Evolutionary conservation across 371 early-diverging fungal species (phyloP), one percentile per base, ranked within the genome.

Genomic region (Entomophthora muscae): DNA sequence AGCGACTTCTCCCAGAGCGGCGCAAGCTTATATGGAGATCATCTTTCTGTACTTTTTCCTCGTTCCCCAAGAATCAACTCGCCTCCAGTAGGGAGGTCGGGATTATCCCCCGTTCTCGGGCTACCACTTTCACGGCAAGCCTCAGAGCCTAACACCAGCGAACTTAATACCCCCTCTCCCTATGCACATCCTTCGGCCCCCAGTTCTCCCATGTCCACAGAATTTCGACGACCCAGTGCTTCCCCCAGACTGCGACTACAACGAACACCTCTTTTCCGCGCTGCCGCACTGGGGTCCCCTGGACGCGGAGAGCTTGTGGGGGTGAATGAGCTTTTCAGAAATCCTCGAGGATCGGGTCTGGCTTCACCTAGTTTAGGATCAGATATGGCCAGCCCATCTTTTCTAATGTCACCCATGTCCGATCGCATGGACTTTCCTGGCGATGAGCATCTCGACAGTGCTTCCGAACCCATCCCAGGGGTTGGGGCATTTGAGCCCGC

Each of bases 381-480:
- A 17, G 26, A 27, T 22, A 42, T 33, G 22, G 10, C 26, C 21
- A 52, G 55, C 28, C 42, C 52, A 3, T 32, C 27, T 2, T 66
- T 29, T 66, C 30, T 60, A 56, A 13, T 56, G 55, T 67, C 66
- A n/a, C 65, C 64, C 42, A 32, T 56, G 1, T 30, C 13, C 53
- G 30, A 52, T 28, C 61, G 17, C n/a, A 32, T 24, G 23, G 22
- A 1, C 32, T 24, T 22, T 22, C 7, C 24, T 57, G 52, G 59
- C 61, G 3, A 42, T 26, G 1, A 52, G 7, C 26, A 2, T 12
- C 1, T 58, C 59, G 23, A 57, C 51, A 0, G 65, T 70, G 53
- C 67, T 63, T 3, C 51, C 65, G 26, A 70, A 42, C 42, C 42
- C 42, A 42, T 42, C 42, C 42, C 42, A 10, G 42, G 42, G 42